Percentiles rank a stretch among this genome's conserved stretches.
phyloP scores from a whole-genome alignment of 768 basidiomycete species.

The Tricholomella constricta region DNA sequence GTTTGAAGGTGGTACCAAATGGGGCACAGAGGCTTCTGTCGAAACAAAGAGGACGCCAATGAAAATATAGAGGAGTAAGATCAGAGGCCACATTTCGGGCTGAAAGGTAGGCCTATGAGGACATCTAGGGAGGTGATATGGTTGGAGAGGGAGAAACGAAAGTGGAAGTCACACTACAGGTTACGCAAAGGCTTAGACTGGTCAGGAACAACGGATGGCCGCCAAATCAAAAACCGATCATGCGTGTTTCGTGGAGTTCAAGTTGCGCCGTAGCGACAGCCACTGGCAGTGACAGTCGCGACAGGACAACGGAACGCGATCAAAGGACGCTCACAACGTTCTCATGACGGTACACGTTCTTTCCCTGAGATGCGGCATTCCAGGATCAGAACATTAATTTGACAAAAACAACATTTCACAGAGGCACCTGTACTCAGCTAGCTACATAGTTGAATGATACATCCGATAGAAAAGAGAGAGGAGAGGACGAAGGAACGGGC shows the following conservation, averaged over 20 bases:
- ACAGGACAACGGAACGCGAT: background rate
- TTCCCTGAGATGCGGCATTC: background rate
- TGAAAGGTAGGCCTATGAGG: constrained; percentile 3
- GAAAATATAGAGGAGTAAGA: constrained; percentile 1
- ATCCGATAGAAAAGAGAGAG: constrained; percentile 28
- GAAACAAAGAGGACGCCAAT: constrained; percentile 14
- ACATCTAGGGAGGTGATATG: constrained; percentile 12
- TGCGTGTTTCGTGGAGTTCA: too few relatives aligned
- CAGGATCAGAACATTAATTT: constrained; percentile 1
- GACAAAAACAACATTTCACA: constrained; percentile 22
- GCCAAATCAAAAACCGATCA: too few relatives aligned
- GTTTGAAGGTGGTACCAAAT: constrained; percentile 22
- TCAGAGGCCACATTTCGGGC: constrained; percentile 17
- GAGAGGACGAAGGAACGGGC: constrained; percentile 15
- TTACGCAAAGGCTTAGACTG: background rate
- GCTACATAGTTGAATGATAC: constrained; percentile 36
- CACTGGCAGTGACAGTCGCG: background rate
- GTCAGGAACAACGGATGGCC: background rate
- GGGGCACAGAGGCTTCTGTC: constrained; percentile 22
- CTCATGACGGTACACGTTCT: background rate
- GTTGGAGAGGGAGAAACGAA: background rate
- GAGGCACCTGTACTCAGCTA: constrained; percentile 22
- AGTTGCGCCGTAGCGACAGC: too few relatives aligned
- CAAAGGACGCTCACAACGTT: background rate
- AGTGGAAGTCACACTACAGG: background rate